Base-by-base conservation (phyloP, 306 rosid species). In the Vicia faba region DNA sequence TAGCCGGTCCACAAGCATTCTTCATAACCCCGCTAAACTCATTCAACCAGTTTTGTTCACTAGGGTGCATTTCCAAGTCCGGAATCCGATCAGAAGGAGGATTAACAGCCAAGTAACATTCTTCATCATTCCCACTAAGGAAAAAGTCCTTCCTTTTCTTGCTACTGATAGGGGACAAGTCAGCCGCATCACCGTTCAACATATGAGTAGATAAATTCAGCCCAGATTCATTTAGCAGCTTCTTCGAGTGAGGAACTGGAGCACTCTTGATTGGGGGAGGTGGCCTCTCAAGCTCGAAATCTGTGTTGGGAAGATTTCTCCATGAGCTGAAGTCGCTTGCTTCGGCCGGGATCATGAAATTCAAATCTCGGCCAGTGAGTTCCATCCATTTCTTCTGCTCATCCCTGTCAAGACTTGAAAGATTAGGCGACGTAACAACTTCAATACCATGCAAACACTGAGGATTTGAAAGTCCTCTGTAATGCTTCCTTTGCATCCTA, bases 401-500 rank as follows among this genome's bases (percentile, higher is more conserved):
- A 33, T 85, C 96, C 61, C 84, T 86, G 7, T 86, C 89, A 49
- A 92, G 88, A 36, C 66, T 55, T 72, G 69, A 49, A 40, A 89
- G 82, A 76, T 66, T 82, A 46, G 97, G 96, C 1, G 90, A 65
- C 11, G 78, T 66, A 73, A 89, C 84, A 68, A 87, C 84, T 75
- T 87, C 85, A 26, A 92, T 80, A 63, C 96, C 97, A 35, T 92
- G 97, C 55, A 92, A 83, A 67, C 97, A 92, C 60, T 89, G 97
- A 48, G 97, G 97, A 48, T 92, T 92, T 0, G 97, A 92, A 13
- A 92, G 88, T 46, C 97, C 96, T 55, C 97, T 74, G 28, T 92
- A 92, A 70, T 87, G 95, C 80, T 92, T 92, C 35, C 97, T 69
- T 11, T 92, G 97, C 97, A 92, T 92, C 86, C 97, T 64, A 75